Percentiles rank a stretch among this genome's conserved stretches.
Conservation (phyloP, 2,329 filamentous ascomycete genomes). For the Talaromyces rugulosus region DNA sequence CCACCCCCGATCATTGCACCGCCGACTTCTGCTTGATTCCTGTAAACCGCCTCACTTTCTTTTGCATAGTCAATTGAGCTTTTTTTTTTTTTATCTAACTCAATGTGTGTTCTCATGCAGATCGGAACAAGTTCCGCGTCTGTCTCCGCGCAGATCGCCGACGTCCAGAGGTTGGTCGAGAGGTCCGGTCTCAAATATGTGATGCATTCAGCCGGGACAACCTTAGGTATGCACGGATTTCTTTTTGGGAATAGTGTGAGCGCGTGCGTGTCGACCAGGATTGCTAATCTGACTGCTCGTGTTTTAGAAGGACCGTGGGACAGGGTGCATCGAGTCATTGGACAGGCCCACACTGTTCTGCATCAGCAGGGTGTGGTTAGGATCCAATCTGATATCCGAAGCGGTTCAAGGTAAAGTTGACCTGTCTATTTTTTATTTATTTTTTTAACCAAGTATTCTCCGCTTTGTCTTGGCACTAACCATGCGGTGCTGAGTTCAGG, state of each 20-base stretch:
- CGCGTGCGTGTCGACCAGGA: background rate
- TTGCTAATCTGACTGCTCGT: background rate
- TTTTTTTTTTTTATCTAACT: background rate
- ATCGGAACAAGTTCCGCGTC: constrained; percentile 75
- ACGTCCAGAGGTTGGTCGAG: constrained; percentile 79
- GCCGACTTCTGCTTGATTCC: constrained; percentile 88
- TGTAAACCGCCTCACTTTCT: background rate
- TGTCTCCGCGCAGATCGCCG: constrained; percentile 78
- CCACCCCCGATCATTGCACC: constrained; percentile 70
- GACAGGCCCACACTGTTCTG: constrained; percentile 76
- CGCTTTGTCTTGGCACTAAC: background rate
- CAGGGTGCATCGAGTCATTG: constrained; percentile 76
- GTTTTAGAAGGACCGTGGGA: constrained; percentile 82
- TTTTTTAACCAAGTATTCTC: background rate
- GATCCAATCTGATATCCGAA: constrained; percentile 83
- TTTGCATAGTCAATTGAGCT: no score
- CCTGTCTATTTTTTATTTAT: constrained; percentile 3
- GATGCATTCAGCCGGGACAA: constrained; percentile 94
- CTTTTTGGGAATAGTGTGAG: background rate
- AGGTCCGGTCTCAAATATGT: constrained; percentile 74
- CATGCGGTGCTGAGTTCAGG: constrained; percentile 39
- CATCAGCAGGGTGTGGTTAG: constrained; percentile 73
- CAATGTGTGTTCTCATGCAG: constrained; percentile 36
- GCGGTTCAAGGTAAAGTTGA: constrained; percentile 63
- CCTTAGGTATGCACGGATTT: constrained; percentile 62